Conservation (phyloP, 208 protist genomes). For the Acanthamoeba royreba region DNA sequence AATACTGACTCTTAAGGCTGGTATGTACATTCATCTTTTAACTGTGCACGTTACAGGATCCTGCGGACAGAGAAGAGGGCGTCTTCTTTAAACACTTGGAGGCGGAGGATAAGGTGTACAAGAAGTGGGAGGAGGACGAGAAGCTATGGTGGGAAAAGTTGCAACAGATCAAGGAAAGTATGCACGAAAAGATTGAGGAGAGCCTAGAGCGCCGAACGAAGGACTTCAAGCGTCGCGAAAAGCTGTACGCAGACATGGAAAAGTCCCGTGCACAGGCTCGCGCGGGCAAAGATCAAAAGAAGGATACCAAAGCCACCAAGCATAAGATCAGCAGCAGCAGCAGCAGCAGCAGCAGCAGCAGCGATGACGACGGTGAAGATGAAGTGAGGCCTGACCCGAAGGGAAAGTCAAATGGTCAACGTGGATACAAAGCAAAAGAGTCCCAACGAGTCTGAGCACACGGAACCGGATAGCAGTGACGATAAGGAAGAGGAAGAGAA, state of each 20-base stretch:
- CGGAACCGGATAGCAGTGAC: not conserved
- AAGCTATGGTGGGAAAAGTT: not conserved
- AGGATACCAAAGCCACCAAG: not conserved
- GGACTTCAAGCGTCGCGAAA: not conserved
- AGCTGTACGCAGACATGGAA: not conserved
- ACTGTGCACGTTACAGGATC: not conserved
- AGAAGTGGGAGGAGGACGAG: not conserved
- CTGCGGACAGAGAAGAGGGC: not conserved
- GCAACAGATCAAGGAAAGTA: not conserved
- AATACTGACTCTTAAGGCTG: not conserved
- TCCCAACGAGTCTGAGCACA: not conserved
- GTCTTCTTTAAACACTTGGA: conserved; percentile 1
- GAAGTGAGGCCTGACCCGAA: too few relatives aligned
- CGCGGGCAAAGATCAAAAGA: not conserved
- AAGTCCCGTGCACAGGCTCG: not conserved
- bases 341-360: not conserved
- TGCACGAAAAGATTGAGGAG: not conserved
- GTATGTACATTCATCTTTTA: not conserved
- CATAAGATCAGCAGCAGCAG: not conserved
- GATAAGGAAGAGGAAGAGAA: not conserved
- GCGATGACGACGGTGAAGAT: not conserved
- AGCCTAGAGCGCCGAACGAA: not conserved
- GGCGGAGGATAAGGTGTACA: not conserved
- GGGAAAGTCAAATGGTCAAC: not conserved
- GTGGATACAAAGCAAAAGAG: not conserved